phyloP scores from a whole-genome alignment of 2,329 filamentous ascomycete genomes.

The Aureobasidium zeae region DNA sequence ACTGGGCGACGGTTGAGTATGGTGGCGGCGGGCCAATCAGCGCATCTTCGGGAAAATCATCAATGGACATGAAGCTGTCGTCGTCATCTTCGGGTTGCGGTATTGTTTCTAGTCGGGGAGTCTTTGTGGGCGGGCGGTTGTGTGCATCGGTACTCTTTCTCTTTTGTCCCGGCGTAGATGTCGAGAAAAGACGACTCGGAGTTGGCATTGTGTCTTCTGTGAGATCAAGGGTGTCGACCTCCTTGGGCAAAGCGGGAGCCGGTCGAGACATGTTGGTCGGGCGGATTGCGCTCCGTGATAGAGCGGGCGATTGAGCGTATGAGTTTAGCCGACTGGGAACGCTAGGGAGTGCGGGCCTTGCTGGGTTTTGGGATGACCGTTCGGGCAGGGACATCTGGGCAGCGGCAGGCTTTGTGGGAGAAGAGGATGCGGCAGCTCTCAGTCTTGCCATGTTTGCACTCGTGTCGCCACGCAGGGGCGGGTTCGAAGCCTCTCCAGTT shows the following conservation, averaged over 20 bases:
- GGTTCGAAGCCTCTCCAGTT: background rate
- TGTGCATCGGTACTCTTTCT: constrained; percentile 31
- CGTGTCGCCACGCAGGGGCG: constrained; percentile 2
- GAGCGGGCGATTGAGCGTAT: constrained; percentile 5
- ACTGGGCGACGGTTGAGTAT: constrained; percentile 35
- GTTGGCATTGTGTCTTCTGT: constrained; percentile 24
- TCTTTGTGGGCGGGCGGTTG: background rate
- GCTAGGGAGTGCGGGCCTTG: background rate
- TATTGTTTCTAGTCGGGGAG: constrained; percentile 3
- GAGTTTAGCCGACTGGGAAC: background rate
- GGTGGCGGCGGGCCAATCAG: constrained; percentile 31
- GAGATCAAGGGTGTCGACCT: constrained; percentile 29
- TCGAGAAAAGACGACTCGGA: constrained; percentile 12
- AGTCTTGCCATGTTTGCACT: constrained; percentile 35
- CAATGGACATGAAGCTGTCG: constrained; percentile 30
- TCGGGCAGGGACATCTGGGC: background rate
- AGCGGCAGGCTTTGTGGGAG: constrained; percentile 8
- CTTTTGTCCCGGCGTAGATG: constrained; percentile 28
- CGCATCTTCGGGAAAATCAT: constrained; percentile 26
- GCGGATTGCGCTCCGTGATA: background rate
- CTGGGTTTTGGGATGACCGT: background rate
- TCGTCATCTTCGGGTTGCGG: constrained; percentile 18
- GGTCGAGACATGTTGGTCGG: background rate
- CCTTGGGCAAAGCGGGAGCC: constrained; percentile 10
- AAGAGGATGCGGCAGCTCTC: constrained; percentile 34